Evolutionary conservation across 331 rosid species (phyloP).

Genomic region (Pyrus hybrid): DNA sequence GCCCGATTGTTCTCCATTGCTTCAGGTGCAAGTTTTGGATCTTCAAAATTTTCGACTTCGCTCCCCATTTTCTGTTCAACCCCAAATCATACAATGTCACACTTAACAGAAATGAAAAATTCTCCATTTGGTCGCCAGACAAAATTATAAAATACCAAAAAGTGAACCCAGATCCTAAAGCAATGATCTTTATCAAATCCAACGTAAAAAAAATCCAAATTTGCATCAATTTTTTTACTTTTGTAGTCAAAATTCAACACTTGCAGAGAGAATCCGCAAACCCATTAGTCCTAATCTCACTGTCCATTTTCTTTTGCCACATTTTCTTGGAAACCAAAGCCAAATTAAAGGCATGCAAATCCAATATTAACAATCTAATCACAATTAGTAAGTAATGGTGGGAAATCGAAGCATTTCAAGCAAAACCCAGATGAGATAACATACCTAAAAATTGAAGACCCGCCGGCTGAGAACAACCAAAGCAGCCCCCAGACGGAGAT

Average conservation of each 20-base stretch:
- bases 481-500: constrained; percentile 11
- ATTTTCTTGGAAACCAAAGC: neutral
- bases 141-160: neutral
- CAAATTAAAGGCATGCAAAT: neutral
- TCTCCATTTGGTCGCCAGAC: neutral
- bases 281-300: neutral
- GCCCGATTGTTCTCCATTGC: constrained; percentile 22
- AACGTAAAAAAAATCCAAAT: neutral
- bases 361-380: neutral
- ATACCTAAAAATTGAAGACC: constrained; percentile 34
- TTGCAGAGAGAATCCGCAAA: neutral
- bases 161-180: neutral
- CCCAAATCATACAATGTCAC: constrained; percentile 1
- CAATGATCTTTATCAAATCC: neutral
- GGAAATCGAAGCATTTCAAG: neutral
- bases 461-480: constrained; percentile 9
- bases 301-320: neutral
- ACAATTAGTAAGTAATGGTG: neutral
- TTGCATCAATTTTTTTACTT: neutral
- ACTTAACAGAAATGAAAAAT: neutral
- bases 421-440: constrained; percentile 4
- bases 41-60: constrained; percentile 16
- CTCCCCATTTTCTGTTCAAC: constrained; percentile 29
- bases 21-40: constrained; percentile 12
- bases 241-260: neutral